These are phyloP conservation scores for Ligustrum vulgare DNA, from an alignment of 257 asterid genomes.

Conservation along the genomic window DNA sequence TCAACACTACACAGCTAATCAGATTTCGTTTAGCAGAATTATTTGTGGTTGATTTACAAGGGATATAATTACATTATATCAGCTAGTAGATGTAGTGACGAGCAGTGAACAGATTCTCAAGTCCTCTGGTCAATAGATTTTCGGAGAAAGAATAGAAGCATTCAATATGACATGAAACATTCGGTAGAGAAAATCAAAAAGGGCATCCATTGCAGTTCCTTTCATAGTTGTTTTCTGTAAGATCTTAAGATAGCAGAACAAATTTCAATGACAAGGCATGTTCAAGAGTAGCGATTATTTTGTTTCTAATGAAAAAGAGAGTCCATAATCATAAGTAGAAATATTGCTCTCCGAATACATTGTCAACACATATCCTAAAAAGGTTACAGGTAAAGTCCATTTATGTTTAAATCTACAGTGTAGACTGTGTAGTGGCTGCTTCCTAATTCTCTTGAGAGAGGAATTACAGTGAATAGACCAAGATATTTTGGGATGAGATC, in stretches of 20 bases:
- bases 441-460: no score
- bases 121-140: neutral
- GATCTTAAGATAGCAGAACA: neutral
- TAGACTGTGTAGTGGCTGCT: no score
- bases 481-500: neutral
- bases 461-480: neutral
- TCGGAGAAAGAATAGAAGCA: neutral
- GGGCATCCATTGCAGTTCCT: neutral
- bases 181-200: neutral
- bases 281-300: neutral
- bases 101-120: neutral
- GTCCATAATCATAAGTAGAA: neutral
- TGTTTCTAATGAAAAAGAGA: neutral
- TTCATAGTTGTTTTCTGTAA: neutral
- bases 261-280: neutral
- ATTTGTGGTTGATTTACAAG: neutral
- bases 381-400: no score
- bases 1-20: neutral
- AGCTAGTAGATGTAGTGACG: neutral
- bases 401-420: no score
- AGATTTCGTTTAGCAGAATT: neutral
- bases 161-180: neutral
- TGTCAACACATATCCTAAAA: neutral
- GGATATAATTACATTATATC: neutral
- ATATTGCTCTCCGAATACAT: neutral